Conservation (phyloP, 371 early-diverging fungal genomes). For the Mitosporidium daphniae region DNA sequence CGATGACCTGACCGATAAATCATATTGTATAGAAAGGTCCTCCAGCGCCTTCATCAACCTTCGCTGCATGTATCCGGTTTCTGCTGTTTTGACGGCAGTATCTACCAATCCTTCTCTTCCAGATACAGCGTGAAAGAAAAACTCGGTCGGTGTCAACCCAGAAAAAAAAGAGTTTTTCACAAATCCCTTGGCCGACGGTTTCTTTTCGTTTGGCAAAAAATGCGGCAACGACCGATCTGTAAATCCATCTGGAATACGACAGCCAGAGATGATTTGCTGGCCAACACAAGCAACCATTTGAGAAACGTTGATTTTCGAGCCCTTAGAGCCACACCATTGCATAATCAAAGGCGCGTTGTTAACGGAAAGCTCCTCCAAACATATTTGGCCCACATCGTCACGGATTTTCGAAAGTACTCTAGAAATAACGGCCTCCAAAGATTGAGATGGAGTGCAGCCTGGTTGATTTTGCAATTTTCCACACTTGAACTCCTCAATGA, state of each 20-base stretch:
- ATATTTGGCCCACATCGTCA: slow-evolving; percentile 72
- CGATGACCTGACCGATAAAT: slow-evolving; percentile 72
- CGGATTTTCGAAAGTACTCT: slow-evolving; percentile 59
- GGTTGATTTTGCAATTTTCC: slow-evolving; percentile 42
- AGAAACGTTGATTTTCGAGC: slow-evolving; percentile 85
- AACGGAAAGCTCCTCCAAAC: slow-evolving; percentile 55
- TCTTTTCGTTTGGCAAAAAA: slow-evolving; percentile 45
- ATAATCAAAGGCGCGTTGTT: slow-evolving; percentile 89
- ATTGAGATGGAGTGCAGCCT: slow-evolving; percentile 50
- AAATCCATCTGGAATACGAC: slow-evolving; percentile 84
- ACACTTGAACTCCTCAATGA: slow-evolving; percentile 22
- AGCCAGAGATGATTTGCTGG: slow-evolving; percentile 89
- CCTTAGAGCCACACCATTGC: slow-evolving; percentile 87
- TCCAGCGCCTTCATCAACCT: slow-evolving; percentile 95
- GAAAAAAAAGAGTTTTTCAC: slow-evolving; percentile 81
- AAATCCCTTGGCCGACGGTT: slow-evolving; percentile 81
- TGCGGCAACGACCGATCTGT: slow-evolving; percentile 81
- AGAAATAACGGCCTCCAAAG: slow-evolving; percentile 53
- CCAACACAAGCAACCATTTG: slow-evolving; percentile 99
- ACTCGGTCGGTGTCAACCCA: slow-evolving; percentile 77
- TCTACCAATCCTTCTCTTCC: slow-evolving; percentile 99
- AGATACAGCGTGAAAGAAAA: slow-evolving; percentile 93
- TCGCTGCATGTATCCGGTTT: slow-evolving; percentile 96
- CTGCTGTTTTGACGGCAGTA: slow-evolving; percentile 94
- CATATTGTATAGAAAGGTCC: slow-evolving; percentile 69